Evolutionary conservation across 2,329 filamentous ascomycete species (phyloP), one percentile per base, ranked within the genome.

Genomic region (Claviceps sp.): DNA sequence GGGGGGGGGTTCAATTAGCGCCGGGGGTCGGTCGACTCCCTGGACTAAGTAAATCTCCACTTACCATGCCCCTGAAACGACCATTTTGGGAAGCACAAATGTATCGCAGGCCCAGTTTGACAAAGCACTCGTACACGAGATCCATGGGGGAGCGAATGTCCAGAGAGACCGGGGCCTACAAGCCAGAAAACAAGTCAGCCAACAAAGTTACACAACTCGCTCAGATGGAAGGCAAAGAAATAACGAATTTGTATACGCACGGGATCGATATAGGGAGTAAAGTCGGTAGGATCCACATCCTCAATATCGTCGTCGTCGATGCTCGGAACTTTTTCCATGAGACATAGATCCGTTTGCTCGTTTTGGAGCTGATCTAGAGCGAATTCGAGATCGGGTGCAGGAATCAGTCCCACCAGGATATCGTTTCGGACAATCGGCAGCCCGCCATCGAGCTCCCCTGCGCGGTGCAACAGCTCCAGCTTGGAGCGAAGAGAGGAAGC

Each of bases 61-160:
- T 71, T 67, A 95, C 88, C 75, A 98, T 79, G 55, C 93, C 93
- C 2, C 86, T 86, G 68, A 88, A 98, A 55, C 80, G 81, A 23
- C 93, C 93, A 57, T 95, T 83, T 51, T 79, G 79, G 26, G 93
- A 71, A 4, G 96, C 89, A 64, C 93, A 97, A 48, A 98, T 85
- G 66, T 95, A 97, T 55, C 93, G 77, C 57, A 98, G 68, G 1
- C 93, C 93, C 8, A 98, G 74, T 68, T 98, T 98, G 49, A 88
- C 86, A 65, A 97, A 98, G 61, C 89, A 91, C 64, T 98, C 93
- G 61, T 95, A 96, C 4, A 96, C 93, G 40, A 98, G 71, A 64
- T 97, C 90, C 79, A 97, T 90, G 0, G 93, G 88, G 0, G 86
- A 93, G 58, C 83, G 80, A 34, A 95, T 86, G 62, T 98, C 93